These are phyloP conservation scores for Osmanthus fragrans DNA, from an alignment of 257 asterid genomes.

Conservation along the genomic window DNA sequence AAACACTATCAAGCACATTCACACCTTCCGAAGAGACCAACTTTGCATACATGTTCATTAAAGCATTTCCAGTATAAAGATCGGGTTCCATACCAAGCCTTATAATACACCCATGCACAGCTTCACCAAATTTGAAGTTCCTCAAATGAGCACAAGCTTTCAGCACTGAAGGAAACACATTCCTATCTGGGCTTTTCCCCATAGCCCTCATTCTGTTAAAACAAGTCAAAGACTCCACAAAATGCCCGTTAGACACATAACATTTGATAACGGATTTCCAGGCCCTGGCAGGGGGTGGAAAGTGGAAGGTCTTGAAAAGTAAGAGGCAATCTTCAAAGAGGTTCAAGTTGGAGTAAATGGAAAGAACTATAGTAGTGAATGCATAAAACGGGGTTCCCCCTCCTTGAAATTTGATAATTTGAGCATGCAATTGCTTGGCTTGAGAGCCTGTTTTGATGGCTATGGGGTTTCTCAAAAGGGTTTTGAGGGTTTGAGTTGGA, in stretches of 20 bases:
- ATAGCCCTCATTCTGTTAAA: conserved; percentile 65
- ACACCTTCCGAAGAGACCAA: conserved; percentile 40
- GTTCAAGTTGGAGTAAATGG: conserved; percentile 67
- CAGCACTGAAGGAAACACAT: conserved; percentile 78
- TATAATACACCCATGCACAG: conserved; percentile 69
- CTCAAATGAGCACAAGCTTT: conserved; percentile 65
- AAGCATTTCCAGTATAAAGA: conserved; percentile 82
- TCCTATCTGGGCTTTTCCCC: conserved; percentile 68
- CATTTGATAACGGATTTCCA: conserved; percentile 82
- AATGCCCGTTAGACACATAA: conserved; percentile 55
- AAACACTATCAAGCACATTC: conserved; percentile 45
- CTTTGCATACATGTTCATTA: conserved; percentile 86
- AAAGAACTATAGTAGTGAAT: conserved; percentile 45
- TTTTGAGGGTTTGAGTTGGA: conserved; percentile 29
- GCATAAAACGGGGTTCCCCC: conserved; percentile 21
- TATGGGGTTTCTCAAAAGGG: conserved; percentile 42
- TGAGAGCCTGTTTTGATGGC: conserved; percentile 63
- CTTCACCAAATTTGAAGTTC: conserved; percentile 68
- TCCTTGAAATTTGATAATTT: conserved; percentile 46
- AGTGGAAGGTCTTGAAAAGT: conserved; percentile 43
- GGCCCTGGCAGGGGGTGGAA: conserved; percentile 64
- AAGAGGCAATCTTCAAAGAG: conserved; percentile 54
- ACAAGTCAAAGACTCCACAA: conserved; percentile 48
- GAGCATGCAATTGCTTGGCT: conserved; percentile 86
- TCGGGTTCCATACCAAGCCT: conserved; percentile 67